A percentile compares a stretch with the other conserved stretches of the same genome.
phyloP scores from a whole-genome alignment of 1,284 basidiomycete genomes.

The Sporisorium scitamineum region DNA sequence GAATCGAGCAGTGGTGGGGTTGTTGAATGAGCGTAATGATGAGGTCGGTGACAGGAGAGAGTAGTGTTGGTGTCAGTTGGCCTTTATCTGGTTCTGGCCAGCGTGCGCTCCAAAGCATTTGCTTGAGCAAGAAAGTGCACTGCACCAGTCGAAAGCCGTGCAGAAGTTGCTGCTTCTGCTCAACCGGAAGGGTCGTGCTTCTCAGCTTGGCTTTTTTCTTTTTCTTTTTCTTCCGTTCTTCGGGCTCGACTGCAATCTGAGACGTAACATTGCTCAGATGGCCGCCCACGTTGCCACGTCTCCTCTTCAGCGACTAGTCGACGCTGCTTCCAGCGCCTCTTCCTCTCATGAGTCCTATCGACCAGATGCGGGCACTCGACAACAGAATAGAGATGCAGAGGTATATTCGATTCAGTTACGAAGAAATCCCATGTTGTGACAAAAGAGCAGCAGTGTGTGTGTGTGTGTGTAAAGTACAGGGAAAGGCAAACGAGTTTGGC shows the following conservation, averaged over 20 bases:
- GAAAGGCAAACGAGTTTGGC: background rate
- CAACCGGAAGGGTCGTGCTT: conserved; percentile 11
- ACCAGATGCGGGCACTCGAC: too few species aligned
- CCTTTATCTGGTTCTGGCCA: background rate
- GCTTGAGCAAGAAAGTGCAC: conserved; percentile 3
- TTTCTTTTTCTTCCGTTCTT: background rate
- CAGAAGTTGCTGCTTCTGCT: background rate
- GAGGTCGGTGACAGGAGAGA: too few species aligned
- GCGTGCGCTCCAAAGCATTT: background rate
- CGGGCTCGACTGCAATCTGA: too few species aligned
- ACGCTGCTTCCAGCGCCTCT: too few species aligned
- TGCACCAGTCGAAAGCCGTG: background rate
- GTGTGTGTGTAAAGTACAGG: conserved; percentile 4
- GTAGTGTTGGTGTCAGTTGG: conserved; percentile 7
- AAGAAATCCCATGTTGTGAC: conserved; percentile 7
- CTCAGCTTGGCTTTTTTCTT: background rate
- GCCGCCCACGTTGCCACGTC: too few species aligned
- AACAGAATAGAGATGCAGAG: conserved; percentile 3
- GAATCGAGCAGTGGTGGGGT: background rate
- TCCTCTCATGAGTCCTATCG: too few species aligned
- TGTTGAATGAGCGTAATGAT: background rate
- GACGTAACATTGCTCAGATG: too few species aligned
- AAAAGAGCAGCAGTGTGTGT: background rate
- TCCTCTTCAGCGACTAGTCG: too few species aligned
- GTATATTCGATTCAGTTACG: conserved; percentile 27